Evolutionary conservation across 441 rosid species (phyloP), one percentile per base, ranked within the genome.

Genomic region (Capsella rubella): DNA sequence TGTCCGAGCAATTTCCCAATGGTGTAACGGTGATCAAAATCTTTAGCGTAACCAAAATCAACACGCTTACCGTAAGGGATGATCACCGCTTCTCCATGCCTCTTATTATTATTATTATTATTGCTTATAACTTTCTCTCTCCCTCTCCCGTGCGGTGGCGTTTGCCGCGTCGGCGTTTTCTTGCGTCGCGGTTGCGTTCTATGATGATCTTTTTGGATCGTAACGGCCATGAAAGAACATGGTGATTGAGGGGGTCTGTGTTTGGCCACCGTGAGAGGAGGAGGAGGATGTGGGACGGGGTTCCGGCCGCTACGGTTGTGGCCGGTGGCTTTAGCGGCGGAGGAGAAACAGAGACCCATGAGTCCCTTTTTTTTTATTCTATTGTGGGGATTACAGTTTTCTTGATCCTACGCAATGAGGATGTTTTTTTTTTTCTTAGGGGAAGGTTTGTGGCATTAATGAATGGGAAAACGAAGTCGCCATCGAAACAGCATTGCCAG

Each of bases 11-110:
- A 77, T 73, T 90, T 89, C 4, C 99, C 99, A 59, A 89, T 87
- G 51, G 84, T 68, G 77, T 91, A 96, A 54, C 84, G 84, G 11
- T 55, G 58, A 52, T 83, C 87, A 71, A 96, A 96, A 87, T 96
- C 96, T 82, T 90, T 96, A 40, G 83, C 84, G 62, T 96, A 96
- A n/a, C 97, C 99, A 69, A 96, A 96, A 82, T 91, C 98, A 6
- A 94, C 82, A 5, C 93, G 84, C 72, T 87, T 93, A 1, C 98
- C 97, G 46, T 85, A 91, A 0, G 99, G 87, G 14, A 91, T 79
- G 25, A 21, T 21, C 25, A 21, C 25, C 69, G 78, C 71, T 74
- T 86, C 91, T 55, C 79, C 66, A 46, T 71, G 79, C 80, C 87
- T 73, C 51, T 62, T 46, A 18, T 76, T 76, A 21, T 62, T 37